These are phyloP conservation scores for Aschersonia sp. DNA, from an alignment of 2,329 filamentous ascomycete species.

Conservation along the genomic window DNA sequence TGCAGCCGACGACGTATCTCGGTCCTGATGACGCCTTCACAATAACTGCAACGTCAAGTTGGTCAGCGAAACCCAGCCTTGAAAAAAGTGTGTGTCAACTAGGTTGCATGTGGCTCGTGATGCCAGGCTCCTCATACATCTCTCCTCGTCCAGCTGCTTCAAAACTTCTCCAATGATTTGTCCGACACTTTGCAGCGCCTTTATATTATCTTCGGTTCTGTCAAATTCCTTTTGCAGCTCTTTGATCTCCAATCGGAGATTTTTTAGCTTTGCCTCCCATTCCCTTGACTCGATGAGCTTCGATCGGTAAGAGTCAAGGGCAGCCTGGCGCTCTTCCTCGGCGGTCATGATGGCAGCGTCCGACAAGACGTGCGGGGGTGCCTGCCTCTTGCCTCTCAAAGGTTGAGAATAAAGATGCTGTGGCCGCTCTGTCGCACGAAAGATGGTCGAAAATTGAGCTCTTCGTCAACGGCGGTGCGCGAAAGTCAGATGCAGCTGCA, in stretches of 20 bases:
- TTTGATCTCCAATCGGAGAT: slow-evolving; percentile 89
- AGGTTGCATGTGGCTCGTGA: no score
- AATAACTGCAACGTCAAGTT: slow-evolving; percentile 50
- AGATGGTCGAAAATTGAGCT: no score
- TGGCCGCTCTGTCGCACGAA: no score
- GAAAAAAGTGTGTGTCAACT: no score
- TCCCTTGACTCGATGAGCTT: slow-evolving; percentile 90
- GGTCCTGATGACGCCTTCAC: slow-evolving; percentile 97
- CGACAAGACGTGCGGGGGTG: neutral
- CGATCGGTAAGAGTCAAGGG: slow-evolving; percentile 63
- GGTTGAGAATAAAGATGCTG: no score
- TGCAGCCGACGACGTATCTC: slow-evolving; percentile 94
- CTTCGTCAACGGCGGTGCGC: no score
- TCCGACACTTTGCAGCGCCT: slow-evolving; percentile 94
- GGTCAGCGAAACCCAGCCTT: neutral
- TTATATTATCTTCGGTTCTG: slow-evolving; percentile 97
- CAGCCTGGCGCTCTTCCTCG: slow-evolving; percentile 49
- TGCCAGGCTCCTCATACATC: slow-evolving; percentile 50
- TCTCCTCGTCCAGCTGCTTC: slow-evolving; percentile 96
- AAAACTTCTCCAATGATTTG: slow-evolving; percentile 99
- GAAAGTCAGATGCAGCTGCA: no score
- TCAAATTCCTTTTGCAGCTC: slow-evolving; percentile 90
- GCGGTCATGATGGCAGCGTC: slow-evolving; percentile 28
- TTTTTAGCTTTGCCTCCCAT: slow-evolving; percentile 97
- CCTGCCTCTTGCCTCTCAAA: neutral